Base-by-base conservation (phyloP, 1,284 basidiomycete species). In the Ceratobasidium sp. region DNA sequence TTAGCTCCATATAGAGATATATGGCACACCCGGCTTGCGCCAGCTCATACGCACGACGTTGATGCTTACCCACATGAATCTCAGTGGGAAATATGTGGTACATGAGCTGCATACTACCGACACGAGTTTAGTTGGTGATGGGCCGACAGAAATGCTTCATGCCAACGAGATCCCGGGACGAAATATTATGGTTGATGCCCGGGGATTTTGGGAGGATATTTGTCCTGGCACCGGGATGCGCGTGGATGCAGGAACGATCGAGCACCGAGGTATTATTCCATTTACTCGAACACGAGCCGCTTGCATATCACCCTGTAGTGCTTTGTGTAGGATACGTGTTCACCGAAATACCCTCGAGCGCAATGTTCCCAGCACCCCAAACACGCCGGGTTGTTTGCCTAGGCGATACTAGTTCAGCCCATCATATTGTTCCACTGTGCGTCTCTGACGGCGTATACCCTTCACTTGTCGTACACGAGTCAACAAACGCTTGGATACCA, bases 261-360 rank as follows among this genome's bases (percentile, higher is more conserved):
- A 87, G 44, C 96, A 97, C 84, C 89, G 95, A 86, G 92, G 95
- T 95, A 78, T 77, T 87, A 82, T 44, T 74, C 77, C 57, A 77
- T 33, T 66, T 35, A 33, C 27, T 57, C 20, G 52, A 77, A n/a
- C 20, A 41, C 76, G 64, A 27, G 33, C 38, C 41, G 3, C 68
- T 44, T 30, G 48, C 10, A 71, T 77, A 70, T 76, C 38, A 27
- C 14, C 38, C 50, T 18, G 89, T 80, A 96, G 95, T 94, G 79
- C 91, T 93, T 1, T 95, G 94, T 80, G 85, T 96, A 60, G 96
- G 95, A 18, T 97, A 93, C 82, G 86, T 96, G 41, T 88, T 97
- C 78, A 87, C 89, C 71, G 95, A 96, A 82, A 84, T 85, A 89
- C 30, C 94, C 95, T 0, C 27, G 5, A 52, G 95, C 96, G 4